Conservation (phyloP, 352 stramenopile species). For the Phytophthora podocarpi region DNA sequence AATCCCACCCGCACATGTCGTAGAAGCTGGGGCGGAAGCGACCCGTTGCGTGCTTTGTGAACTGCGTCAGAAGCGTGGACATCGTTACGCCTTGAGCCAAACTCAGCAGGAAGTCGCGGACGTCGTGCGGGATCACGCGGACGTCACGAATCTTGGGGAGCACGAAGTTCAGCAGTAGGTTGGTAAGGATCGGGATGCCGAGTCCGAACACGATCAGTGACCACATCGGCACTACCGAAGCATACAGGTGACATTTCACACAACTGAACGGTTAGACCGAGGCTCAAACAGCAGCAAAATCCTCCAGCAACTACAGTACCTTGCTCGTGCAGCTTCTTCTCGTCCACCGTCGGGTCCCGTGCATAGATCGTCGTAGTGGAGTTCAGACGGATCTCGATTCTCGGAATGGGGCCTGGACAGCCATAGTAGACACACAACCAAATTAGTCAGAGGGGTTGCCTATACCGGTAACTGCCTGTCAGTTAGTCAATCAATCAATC, state of each 20-base stretch:
- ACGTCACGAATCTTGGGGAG: conserved; percentile 54
- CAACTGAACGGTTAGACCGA: too few relatives aligned
- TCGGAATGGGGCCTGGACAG: conserved; percentile 65
- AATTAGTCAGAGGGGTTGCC: too few relatives aligned
- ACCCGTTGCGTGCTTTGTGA: conserved; percentile 79
- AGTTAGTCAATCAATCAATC: too few relatives aligned
- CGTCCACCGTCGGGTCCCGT: conserved; percentile 57
- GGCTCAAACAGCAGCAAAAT: too few relatives aligned
- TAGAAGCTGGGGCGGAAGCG: conserved; percentile 85
- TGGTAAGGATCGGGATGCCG: conserved; percentile 47
- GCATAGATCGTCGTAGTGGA: conserved; percentile 43
- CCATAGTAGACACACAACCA: too few relatives aligned
- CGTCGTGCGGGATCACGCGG: conserved; percentile 69
- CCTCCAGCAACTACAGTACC: too few relatives aligned
- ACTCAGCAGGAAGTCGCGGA: conserved; percentile 76
- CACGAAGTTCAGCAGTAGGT: conserved; percentile 66
- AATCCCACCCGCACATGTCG: conserved; percentile 83
- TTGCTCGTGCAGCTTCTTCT: conserved; percentile 51
- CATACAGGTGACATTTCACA: too few relatives aligned
- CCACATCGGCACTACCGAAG: conserved; percentile 66
- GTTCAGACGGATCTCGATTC: conserved; percentile 52
- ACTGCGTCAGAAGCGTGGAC: conserved; percentile 65
- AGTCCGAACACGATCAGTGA: conserved; percentile 41
- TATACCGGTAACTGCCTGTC: too few relatives aligned
- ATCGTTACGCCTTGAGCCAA: conserved; percentile 61